phyloP scores from a whole-genome alignment of 2,329 filamentous ascomycete species.

The Claviceps sp. region DNA sequence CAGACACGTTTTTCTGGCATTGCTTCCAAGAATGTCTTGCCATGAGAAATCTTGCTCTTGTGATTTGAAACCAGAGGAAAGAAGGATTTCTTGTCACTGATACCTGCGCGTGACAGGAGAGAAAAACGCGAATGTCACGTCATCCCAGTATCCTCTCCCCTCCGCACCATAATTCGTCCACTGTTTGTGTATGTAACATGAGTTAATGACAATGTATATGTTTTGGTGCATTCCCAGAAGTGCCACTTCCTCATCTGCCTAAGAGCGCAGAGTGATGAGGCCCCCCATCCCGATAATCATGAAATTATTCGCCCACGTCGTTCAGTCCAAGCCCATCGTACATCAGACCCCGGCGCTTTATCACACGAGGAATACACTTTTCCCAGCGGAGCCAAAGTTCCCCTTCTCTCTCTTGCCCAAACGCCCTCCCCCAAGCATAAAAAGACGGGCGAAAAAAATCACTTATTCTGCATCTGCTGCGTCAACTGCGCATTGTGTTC shows the following conservation, averaged over 20 bases:
- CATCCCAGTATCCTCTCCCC: too few relatives aligned
- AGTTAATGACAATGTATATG: background rate
- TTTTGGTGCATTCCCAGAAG: background rate
- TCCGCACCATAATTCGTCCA: too few relatives aligned
- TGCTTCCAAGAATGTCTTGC: background rate
- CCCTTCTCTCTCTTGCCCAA: background rate
- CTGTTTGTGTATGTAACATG: too few relatives aligned
- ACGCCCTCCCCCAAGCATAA: background rate
- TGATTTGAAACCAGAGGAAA: too few relatives aligned
- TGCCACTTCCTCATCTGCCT: background rate
- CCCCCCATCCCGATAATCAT: slow-evolving; percentile 4
- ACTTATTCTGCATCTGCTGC: slow-evolving; percentile 36
- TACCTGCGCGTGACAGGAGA: too few relatives aligned
- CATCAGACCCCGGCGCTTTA: background rate
- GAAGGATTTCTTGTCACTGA: too few relatives aligned
- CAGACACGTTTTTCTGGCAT: background rate
- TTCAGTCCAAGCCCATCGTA: background rate
- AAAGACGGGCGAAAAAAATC: slow-evolving; percentile 8
- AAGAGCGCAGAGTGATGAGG: background rate
- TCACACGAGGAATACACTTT: too few relatives aligned
- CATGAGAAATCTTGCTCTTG: too few relatives aligned
- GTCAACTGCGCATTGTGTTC: slow-evolving; percentile 51
- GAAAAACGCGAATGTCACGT: too few relatives aligned
- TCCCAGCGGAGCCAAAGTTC: background rate
- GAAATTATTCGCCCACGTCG: background rate